Conservation (phyloP, 768 basidiomycete genomes). For the Boletales sp. region DNA sequence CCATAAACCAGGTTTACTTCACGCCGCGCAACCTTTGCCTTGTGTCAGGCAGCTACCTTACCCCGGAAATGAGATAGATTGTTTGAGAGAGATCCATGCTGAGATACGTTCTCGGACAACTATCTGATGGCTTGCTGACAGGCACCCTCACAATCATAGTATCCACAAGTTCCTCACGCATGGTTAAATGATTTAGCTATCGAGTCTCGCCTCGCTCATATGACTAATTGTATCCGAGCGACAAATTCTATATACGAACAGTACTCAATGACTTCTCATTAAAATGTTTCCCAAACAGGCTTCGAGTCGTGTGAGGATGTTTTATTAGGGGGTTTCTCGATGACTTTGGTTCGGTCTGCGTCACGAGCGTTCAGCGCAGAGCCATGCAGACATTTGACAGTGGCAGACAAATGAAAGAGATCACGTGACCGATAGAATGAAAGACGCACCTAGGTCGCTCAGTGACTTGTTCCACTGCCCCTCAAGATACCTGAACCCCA, state of each 20-base stretch:
- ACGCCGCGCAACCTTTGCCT: slow-evolving; percentile 93
- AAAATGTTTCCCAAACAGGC: no score
- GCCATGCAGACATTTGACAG: not conserved
- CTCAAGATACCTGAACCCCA: slow-evolving; percentile 20
- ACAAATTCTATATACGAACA: no score
- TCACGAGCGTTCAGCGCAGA: no score
- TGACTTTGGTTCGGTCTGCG: no score
- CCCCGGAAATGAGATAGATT: slow-evolving; percentile 50
- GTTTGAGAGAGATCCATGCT: not conserved
- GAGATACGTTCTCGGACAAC: not conserved
- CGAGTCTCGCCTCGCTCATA: slow-evolving; percentile 1
- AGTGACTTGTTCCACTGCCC: slow-evolving; percentile 16
- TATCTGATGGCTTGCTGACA: not conserved
- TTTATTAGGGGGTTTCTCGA: no score
- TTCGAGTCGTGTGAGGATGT: no score
- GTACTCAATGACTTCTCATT: no score
- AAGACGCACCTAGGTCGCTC: slow-evolving; percentile 2
- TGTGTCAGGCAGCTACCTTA: slow-evolving; percentile 72
- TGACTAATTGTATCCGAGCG: not conserved
- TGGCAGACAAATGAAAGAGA: not conserved
- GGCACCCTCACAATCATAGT: not conserved
- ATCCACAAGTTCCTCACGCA: not conserved
- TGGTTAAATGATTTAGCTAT: not conserved
- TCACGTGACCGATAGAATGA: slow-evolving; percentile 19
- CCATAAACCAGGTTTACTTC: slow-evolving; percentile 88